These are phyloP conservation scores for Avena eriantha DNA, from an alignment of 176 grass and related monocot species.

Conservation along the genomic window DNA sequence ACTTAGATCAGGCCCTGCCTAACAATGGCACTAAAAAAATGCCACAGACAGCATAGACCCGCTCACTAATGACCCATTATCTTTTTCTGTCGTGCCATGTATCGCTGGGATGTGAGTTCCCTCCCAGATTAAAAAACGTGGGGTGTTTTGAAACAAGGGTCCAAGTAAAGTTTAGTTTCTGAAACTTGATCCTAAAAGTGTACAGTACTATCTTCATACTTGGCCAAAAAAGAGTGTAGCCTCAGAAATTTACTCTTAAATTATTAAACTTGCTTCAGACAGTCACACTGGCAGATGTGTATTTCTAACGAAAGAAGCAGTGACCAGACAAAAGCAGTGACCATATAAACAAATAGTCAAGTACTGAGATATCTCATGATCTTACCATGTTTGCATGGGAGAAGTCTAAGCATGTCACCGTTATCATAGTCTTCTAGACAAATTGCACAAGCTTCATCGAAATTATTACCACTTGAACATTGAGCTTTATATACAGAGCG, in stretches of 20 bases:
- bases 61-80: neutral
- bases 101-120: neutral
- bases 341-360: conserved; percentile 23
- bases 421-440: conserved; percentile 90
- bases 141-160: neutral
- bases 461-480: conserved; percentile 55
- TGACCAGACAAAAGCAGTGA: neutral
- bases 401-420: conserved; percentile 72
- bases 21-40: neutral
- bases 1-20: neutral
- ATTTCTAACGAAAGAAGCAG: neutral
- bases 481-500: conserved; percentile 54
- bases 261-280: neutral
- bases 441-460: conserved; percentile 69
- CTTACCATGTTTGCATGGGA: conserved; percentile 93
- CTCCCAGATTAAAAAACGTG: neutral
- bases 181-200: conserved; percentile 1
- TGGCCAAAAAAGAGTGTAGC: neutral
- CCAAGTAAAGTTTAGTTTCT: neutral
- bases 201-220: neutral
- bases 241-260: neutral
- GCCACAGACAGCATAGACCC: neutral
- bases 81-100: neutral
- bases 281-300: neutral
- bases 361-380: neutral